A percentile compares a stretch with the other conserved stretches of the same genome.
phyloP scores from a whole-genome alignment of 2,329 filamentous ascomycete species.

The Aspergillus fischeri region DNA sequence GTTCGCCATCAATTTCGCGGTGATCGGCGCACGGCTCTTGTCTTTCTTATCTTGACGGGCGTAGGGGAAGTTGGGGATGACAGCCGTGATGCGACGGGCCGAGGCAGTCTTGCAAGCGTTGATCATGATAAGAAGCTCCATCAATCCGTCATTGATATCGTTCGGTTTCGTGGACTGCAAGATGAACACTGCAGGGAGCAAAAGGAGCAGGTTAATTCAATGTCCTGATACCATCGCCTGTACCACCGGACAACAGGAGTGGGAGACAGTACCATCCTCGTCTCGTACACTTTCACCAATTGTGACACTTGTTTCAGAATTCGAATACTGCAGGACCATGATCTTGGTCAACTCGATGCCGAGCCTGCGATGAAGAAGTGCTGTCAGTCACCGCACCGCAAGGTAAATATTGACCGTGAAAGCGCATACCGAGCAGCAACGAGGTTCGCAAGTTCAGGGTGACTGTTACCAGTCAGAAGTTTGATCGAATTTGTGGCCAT shows the following conservation, averaged over 20 bases:
- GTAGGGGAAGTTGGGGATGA: slow-evolving; percentile 95
- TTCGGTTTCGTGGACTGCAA: slow-evolving; percentile 91
- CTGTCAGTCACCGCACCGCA: slow-evolving; percentile 3
- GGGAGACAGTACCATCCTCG: slow-evolving; percentile 68
- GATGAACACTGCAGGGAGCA: slow-evolving; percentile 68
- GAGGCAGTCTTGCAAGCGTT: slow-evolving; percentile 85
- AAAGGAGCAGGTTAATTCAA: slow-evolving; percentile 8
- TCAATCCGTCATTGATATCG: slow-evolving; percentile 95
- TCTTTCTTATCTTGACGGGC: slow-evolving; percentile 98
- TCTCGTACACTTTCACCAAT: slow-evolving; percentile 95
- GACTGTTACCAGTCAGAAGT: slow-evolving; percentile 70
- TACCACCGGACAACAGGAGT: slow-evolving; percentile 6
- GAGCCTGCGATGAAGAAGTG: slow-evolving; percentile 43
- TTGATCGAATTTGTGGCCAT: slow-evolving; percentile 75
- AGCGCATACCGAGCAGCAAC: slow-evolving; percentile 60
- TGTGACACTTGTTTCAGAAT: slow-evolving; percentile 65
- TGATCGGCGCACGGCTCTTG: slow-evolving; percentile 92
- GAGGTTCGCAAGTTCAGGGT: slow-evolving; percentile 65
- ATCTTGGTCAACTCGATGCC: slow-evolving; percentile 66
- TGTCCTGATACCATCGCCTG: background rate
- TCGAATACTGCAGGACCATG: slow-evolving; percentile 64
- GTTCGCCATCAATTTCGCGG: slow-evolving; percentile 91
- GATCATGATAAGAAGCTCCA: slow-evolving; percentile 98
- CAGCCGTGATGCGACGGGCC: slow-evolving; percentile 87
- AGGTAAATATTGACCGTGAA: slow-evolving; percentile 3